A percentile compares a stretch with the other conserved stretches of the same genome.
These are phyloP conservation scores for Phlebiopsis flavidoalba DNA, from an alignment of 768 basidiomycete genomes.

Conservation along the genomic window DNA sequence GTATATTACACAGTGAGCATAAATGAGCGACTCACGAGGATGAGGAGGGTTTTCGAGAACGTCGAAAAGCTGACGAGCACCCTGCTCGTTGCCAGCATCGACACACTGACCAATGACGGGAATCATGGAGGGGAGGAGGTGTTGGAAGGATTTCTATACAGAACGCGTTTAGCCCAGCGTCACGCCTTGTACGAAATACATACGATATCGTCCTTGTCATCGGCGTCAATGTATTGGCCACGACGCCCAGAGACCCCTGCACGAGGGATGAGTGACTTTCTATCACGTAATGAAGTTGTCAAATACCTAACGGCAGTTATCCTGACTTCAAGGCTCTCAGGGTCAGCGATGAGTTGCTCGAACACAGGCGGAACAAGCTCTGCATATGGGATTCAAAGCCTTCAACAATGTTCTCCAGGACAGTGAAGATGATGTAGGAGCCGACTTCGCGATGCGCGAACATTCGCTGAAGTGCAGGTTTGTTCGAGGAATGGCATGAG, in stretches of 20 bases:
- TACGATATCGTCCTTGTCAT: constrained; percentile 85
- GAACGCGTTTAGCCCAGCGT: background rate
- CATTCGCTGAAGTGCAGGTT: constrained; percentile 62
- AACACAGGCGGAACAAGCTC: constrained; percentile 80
- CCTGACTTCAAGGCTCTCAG: constrained; percentile 85
- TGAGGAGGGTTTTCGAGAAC: constrained; percentile 93
- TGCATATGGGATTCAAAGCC: constrained; percentile 76
- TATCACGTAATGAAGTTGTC: constrained; percentile 13
- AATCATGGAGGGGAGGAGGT: constrained; percentile 82
- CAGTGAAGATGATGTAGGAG: constrained; percentile 82
- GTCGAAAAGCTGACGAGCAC: constrained; percentile 88
- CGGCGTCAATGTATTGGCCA: constrained; percentile 90
- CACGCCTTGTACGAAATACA: constrained; percentile 27
- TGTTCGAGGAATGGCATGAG: constrained; percentile 86
- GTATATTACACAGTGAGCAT: too few species aligned
- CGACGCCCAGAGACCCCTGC: constrained; percentile 78
- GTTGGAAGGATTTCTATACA: constrained; percentile 78
- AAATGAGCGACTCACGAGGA: constrained; percentile 54
- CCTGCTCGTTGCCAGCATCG: constrained; percentile 70
- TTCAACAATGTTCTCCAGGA: constrained; percentile 88
- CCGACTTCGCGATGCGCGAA: constrained; percentile 88
- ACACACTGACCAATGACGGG: constrained; percentile 83
- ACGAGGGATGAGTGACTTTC: background rate
- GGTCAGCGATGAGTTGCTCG: constrained; percentile 63
- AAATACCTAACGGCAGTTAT: constrained; percentile 78